Evolutionary conservation across 2,329 filamentous ascomycete species (phyloP), one percentile per base, ranked within the genome.

Genomic region (Pseudogymnoascus sp.): DNA sequence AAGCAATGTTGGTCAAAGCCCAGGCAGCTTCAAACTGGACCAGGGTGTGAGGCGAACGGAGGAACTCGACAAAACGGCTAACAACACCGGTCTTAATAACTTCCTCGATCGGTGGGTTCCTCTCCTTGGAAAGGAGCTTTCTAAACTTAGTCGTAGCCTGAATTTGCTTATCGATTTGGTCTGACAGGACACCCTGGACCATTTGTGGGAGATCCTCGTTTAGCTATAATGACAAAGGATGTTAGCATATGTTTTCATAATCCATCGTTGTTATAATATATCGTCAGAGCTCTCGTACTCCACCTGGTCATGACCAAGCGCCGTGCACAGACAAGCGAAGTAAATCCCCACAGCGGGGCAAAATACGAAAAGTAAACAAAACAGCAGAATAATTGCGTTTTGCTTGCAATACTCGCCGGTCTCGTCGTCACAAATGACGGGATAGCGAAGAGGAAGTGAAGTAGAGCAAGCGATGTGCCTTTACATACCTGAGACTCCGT

Each of bases 11-110:
- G 81, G 94, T 99, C 74, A 99, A 81, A 67, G 94, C 94, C 94
- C 94, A 99, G 45, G 94, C 94, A 72, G 94, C 94, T 82, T 99
- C 94, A 74, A 99, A 99, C 78, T 99, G 94, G 63, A 99, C 94
- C 59, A 99, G 85, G 35, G 94, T 97, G 78, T 99, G 94, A 67
- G 94, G 94, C 62, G 94, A 99, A 74, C 91, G 90, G 65, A 99
- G 88, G 78, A 99, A 99, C 78, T 97, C 92, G 77, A 99, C 94
- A 73, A 99, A 99, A 74, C 94, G 90, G 81, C 87, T 89, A 69
- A 99, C 94, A 67, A 99, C 94, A 73, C 94, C 94, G 64, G 94
- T 97, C 84, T 97, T 96, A 78, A 99, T 99, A 70, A 99, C 94
- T 75, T 95, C 92, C 81, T 99, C 94, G 75, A 99, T 99, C 52